These are phyloP conservation scores for Martensiomyces pterosporus DNA, from an alignment of 192 early-diverging fungal species.

Conservation along the genomic window DNA sequence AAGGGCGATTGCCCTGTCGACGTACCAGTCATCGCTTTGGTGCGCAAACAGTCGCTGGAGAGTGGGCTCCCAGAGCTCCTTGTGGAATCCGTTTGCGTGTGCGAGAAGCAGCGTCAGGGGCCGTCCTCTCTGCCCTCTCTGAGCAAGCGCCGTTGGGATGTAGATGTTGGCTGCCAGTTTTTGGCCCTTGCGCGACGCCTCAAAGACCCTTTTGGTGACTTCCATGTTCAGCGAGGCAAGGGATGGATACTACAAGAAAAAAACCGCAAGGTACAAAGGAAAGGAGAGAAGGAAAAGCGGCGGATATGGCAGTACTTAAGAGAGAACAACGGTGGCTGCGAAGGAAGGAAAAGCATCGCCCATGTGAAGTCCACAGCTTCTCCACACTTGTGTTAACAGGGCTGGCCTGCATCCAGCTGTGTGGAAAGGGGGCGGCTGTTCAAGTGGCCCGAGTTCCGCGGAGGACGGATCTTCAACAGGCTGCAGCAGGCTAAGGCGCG, in stretches of 20 bases:
- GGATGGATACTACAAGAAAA: conserved; percentile 1
- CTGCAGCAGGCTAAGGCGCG: too few species aligned
- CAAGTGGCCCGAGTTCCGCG: too few species aligned
- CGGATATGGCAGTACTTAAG: too few species aligned
- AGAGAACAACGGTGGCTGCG: too few species aligned
- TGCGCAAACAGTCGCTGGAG: conserved; percentile 22
- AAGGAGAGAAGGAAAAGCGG: not conserved
- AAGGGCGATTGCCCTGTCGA: conserved; percentile 30
- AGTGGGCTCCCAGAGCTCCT: conserved; percentile 49
- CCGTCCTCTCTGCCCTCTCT: not conserved
- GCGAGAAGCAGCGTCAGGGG: conserved; percentile 33
- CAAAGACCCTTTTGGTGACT: conserved; percentile 13
- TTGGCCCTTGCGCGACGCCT: conserved; percentile 28
- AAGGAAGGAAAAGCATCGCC: too few species aligned
- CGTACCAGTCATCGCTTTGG: conserved; percentile 10
- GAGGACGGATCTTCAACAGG: too few species aligned
- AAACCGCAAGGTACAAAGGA: not conserved
- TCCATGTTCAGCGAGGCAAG: conserved; percentile 16
- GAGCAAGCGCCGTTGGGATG: not conserved
- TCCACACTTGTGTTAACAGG: too few species aligned
- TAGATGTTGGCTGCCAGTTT: conserved; percentile 39
- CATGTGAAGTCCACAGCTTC: too few species aligned
- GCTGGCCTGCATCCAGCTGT: too few species aligned
- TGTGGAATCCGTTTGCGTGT: conserved; percentile 52
- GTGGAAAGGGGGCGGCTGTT: too few species aligned